Conservation (phyloP, 2,329 filamentous ascomycete species). For the Triangularia verruculosa region DNA sequence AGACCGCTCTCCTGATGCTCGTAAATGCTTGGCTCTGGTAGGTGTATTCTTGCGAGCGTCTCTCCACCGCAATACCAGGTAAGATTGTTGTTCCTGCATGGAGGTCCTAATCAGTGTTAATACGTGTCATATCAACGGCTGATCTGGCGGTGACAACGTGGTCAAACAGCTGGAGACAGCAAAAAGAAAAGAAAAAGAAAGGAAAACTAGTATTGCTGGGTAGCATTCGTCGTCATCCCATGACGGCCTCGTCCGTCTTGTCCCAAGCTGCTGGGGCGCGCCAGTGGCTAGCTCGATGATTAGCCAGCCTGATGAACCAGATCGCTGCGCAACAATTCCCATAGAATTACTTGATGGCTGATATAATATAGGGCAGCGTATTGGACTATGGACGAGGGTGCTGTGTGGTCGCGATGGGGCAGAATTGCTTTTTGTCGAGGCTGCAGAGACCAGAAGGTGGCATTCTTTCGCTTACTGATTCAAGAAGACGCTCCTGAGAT, state of each 20-base stretch:
- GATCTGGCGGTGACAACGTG: neutral
- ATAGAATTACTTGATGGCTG: neutral
- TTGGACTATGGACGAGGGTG: neutral
- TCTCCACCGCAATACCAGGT: neutral
- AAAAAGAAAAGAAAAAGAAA: neutral
- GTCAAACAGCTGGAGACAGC: neutral
- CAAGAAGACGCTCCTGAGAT: neutral
- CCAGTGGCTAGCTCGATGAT: neutral
- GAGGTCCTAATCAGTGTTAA: neutral
- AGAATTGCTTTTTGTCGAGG: conserved; percentile 5
- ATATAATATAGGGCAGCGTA: conserved; percentile 1
- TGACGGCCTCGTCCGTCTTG: neutral
- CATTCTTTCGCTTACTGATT: conserved; percentile 10
- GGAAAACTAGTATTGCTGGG: neutral
- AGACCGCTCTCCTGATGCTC: neutral
- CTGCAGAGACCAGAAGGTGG: neutral
- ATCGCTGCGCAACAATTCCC: conserved; percentile 8
- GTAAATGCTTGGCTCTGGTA: neutral
- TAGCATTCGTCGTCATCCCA: neutral
- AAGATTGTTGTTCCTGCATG: neutral
- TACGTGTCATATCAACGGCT: neutral
- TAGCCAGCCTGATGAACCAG: neutral
- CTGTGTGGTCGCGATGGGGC: neutral
- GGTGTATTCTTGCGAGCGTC: neutral
- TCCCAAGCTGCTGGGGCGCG: conserved; percentile 1